Evolutionary conservation across 805 yeast species (phyloP).

Genomic region (Danielozyma ontarioensis): DNA sequence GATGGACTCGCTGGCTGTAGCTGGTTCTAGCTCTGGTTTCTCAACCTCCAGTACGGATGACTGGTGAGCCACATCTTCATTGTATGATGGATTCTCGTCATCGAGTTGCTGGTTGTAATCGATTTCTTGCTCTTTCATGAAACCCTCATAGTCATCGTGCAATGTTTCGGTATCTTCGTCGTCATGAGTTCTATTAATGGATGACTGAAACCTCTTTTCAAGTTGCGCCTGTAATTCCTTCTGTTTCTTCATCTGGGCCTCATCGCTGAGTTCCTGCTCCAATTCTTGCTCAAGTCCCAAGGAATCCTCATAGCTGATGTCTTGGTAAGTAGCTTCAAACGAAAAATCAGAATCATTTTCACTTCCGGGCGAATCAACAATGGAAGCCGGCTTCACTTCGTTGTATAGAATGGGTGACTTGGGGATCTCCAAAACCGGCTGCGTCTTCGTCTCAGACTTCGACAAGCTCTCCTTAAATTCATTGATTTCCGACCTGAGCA

Average conservation of each 20-base stretch:
- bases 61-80: no score
- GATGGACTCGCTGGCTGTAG: no score
- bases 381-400: neutral
- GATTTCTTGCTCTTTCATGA: neutral
- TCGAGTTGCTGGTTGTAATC: neutral
- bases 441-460: slow-evolving; percentile 20
- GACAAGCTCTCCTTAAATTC: slow-evolving; percentile 40
- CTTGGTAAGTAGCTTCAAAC: slow-evolving; percentile 35
- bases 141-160: no score
- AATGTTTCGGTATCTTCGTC: no score
- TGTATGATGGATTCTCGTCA: no score
- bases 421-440: neutral
- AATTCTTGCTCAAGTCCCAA: slow-evolving; percentile 31
- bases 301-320: slow-evolving; percentile 34
- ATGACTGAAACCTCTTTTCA: neutral
- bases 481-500: slow-evolving; percentile 37
- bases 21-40: no score
- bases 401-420: neutral
- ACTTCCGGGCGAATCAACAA: slow-evolving; percentile 1
- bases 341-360: slow-evolving; percentile 27
- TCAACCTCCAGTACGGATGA: no score
- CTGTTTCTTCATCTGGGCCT: neutral
- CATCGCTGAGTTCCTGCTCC: slow-evolving; percentile 15
- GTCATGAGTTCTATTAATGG: slow-evolving; percentile 1
- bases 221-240: neutral